phyloP scores from a whole-genome alignment of 768 basidiomycete species.

The Lactarius sp. region DNA sequence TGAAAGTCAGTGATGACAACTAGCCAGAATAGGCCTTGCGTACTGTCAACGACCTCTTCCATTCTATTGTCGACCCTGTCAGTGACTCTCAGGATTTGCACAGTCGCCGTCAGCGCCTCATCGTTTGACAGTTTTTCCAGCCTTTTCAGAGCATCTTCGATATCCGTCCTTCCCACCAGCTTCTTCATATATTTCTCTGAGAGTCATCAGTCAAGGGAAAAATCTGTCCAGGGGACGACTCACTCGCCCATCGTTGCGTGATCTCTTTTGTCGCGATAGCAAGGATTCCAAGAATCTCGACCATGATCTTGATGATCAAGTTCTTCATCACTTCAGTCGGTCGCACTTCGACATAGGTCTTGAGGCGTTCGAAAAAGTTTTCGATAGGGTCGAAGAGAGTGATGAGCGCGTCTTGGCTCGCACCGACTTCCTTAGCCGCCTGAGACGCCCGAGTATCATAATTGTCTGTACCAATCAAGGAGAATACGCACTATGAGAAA shows the following conservation, averaged over 20 bases:
- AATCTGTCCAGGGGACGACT: background rate
- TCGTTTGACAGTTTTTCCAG: slow-evolving; percentile 3
- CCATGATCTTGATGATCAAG: slow-evolving; percentile 1
- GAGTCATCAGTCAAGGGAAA: background rate
- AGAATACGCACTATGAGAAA: too few relatives aligned
- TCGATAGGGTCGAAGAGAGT: slow-evolving; percentile 5
- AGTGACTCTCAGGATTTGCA: background rate
- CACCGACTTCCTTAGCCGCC: background rate
- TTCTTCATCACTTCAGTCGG: background rate
- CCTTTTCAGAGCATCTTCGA: background rate
- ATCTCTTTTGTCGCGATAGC: slow-evolving; percentile 8
- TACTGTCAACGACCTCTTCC: background rate
- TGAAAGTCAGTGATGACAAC: background rate
- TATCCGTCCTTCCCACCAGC: background rate
- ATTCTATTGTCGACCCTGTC: background rate
- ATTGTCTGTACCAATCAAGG: too few relatives aligned
- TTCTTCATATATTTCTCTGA: slow-evolving; percentile 8
- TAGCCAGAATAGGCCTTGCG: background rate
- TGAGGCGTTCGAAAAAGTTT: background rate
- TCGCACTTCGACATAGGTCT: slow-evolving; percentile 2
- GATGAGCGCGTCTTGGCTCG: slow-evolving; percentile 2
- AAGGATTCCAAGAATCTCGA: slow-evolving; percentile 2
- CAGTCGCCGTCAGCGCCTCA: background rate
- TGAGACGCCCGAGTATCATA: background rate
- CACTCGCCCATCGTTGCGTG: background rate